Base-by-base conservation (phyloP, 2,329 filamentous ascomycete species). In the Pyrenophora graminea region DNA sequence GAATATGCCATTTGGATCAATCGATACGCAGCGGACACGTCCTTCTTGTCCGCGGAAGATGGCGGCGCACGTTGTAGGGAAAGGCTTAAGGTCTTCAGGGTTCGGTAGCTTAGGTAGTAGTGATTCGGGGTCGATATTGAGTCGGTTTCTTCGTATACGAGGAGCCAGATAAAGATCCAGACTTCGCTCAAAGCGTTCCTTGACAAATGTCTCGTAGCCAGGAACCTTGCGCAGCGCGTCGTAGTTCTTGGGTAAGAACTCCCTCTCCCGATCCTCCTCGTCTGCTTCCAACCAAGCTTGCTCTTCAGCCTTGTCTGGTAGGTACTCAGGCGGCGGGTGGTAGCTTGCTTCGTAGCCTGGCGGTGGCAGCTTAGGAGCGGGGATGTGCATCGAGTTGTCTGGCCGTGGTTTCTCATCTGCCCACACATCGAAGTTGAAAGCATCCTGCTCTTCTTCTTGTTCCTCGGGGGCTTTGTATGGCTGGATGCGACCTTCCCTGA, bases 301-400 rank as follows among this genome's bases (percentile, higher is more conserved):
- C 71, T 82, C 90, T 77, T 99, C 94, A 33, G 89, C 86, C 66
- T 88, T 85, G 47, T 90, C 89, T 1, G 93, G 95, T 2, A 99
- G 79, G 71, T 97, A 99, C 77, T 99, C 94, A 3, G 88, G 84
- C 42, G 95, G 94, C 19, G 94, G 94, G 74, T 97, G 96, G 73
- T 99, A 97, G 68, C 91, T 96, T 72, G 97, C 85, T 66, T 96
- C 92, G 72, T 96, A 97, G 45, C 91, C 91, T 23, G 94, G 94
- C 32, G 94, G 93, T 23, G 93, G 86, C 42, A 95, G 81, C 72
- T 99, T 99, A 4, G 94, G 94, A 1, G 94, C 93, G 13, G 94
- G 89, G 47, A 97, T 88, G 68, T 97, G 90, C 92, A 97, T 97
- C 31, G 89, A 80, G 72, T 97, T 90, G 55, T 92, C 88, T 30